These are phyloP conservation scores for Sphenostylis stenocarpa DNA, from an alignment of 306 rosid species.

Conservation along the genomic window DNA sequence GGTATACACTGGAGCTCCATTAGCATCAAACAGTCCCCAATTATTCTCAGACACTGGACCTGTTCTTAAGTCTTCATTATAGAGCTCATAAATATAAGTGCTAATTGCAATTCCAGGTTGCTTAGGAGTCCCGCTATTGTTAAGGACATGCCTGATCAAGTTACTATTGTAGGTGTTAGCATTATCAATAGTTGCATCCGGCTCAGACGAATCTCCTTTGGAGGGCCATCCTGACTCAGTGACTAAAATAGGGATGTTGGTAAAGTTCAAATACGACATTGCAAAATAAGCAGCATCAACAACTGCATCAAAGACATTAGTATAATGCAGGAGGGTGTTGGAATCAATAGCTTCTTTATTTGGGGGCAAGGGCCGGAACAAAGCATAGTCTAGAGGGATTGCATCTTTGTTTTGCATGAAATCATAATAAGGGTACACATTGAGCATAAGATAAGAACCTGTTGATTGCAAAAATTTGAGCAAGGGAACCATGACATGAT, in stretches of 20 bases:
- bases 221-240: conserved; percentile 99
- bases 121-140: conserved; percentile 93
- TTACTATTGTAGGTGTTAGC: conserved; percentile 94
- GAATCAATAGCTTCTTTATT: conserved; percentile 93
- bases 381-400: conserved; percentile 89
- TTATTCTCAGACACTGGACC: conserved; percentile 79
- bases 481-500: conserved; percentile 89
- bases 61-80: conserved; percentile 80
- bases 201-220: conserved; percentile 76
- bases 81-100: conserved; percentile 90
- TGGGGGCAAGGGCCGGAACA: conserved; percentile 91
- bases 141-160: conserved; percentile 76
- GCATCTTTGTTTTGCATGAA: conserved; percentile 68
- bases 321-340: conserved; percentile 89
- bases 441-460: conserved; percentile 85
- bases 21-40: conserved; percentile 89
- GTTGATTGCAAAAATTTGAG: conserved; percentile 87
- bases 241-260: conserved; percentile 77
- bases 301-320: conserved; percentile 91
- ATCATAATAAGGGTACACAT: conserved; percentile 87
- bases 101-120: conserved; percentile 78
- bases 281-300: conserved; percentile 98
- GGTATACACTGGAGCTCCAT: conserved; percentile 76
- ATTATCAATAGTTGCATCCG: conserved; percentile 80
- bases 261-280: conserved; percentile 78